Evolutionary conservation across 306 rosid genomes (phyloP).

Genomic region (Ormosia emarginata): DNA sequence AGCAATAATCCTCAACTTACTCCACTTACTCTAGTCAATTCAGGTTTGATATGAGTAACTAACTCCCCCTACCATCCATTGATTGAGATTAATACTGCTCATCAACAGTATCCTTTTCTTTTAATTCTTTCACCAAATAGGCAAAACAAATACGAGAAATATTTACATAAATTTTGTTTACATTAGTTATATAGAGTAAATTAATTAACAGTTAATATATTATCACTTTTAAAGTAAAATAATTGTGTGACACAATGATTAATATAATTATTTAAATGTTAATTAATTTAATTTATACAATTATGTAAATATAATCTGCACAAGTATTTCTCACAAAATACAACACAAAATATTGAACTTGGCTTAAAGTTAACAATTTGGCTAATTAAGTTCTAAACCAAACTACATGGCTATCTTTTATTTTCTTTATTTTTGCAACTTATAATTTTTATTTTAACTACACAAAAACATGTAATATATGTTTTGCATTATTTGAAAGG

Average conservation of each 20-base stretch:
- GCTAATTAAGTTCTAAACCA: background rate
- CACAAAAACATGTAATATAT: background rate
- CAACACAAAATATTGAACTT: background rate
- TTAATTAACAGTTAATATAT: background rate
- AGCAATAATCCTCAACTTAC: conserved; percentile 31
- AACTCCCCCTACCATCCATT: conserved; percentile 45
- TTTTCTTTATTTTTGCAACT: background rate
- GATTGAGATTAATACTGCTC: conserved; percentile 16
- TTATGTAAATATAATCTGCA: too few relatives aligned
- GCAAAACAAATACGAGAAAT: background rate
- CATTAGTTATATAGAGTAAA: background rate
- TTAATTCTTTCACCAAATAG: conserved; percentile 13
- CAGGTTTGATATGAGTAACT: conserved; percentile 28
- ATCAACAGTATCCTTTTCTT: background rate
- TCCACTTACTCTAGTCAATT: conserved; percentile 54
- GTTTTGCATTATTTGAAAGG: background rate
- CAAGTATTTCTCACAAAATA: background rate
- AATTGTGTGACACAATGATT: too few relatives aligned
- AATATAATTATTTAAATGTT: too few relatives aligned
- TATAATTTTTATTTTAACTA: too few relatives aligned
- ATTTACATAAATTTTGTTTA: too few relatives aligned
- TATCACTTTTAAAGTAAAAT: too few relatives aligned
- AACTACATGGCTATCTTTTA: background rate
- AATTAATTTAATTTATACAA: too few relatives aligned
- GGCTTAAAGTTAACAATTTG: conserved; percentile 1